Conservation (phyloP, 73 alveolate genomes). For the Symbiodinium natans region DNA sequence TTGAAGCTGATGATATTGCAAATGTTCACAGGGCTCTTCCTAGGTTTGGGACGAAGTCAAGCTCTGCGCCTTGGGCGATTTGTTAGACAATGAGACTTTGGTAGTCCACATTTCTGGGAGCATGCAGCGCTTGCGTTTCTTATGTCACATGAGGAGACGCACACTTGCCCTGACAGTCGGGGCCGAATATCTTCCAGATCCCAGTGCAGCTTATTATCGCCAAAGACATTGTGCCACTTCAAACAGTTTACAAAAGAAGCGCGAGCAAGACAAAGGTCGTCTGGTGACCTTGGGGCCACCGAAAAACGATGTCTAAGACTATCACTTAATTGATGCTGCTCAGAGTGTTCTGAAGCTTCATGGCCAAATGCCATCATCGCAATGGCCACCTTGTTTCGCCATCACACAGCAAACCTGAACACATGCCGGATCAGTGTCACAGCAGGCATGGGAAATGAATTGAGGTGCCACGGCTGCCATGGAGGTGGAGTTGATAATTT, state of each 20-base stretch:
- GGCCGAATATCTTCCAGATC: background rate
- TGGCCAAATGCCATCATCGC: background rate
- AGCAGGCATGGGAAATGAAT: too few species aligned
- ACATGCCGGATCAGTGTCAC: background rate
- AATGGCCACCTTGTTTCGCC: too few species aligned
- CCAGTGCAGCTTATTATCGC: background rate
- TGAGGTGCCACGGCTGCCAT: too few species aligned
- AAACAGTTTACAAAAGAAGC: background rate
- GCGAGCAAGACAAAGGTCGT: background rate
- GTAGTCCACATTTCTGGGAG: background rate
- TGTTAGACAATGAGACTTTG: background rate
- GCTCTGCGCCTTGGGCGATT: background rate
- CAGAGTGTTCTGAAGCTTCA: background rate
- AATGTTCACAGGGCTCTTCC: too few species aligned
- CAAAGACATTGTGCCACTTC: too few species aligned
- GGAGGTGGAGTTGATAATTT: too few species aligned
- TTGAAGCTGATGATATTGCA: too few species aligned
- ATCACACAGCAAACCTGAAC: background rate
- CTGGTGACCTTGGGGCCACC: background rate
- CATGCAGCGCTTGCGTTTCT: background rate
- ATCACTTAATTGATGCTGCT: background rate
- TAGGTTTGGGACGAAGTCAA: too few species aligned
- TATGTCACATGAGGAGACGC: background rate
- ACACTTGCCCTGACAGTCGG: background rate
- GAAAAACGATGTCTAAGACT: background rate